Base-by-base conservation (phyloP, 108 stramenopile species). In the Pinguiococcus pyrenoidosus region DNA sequence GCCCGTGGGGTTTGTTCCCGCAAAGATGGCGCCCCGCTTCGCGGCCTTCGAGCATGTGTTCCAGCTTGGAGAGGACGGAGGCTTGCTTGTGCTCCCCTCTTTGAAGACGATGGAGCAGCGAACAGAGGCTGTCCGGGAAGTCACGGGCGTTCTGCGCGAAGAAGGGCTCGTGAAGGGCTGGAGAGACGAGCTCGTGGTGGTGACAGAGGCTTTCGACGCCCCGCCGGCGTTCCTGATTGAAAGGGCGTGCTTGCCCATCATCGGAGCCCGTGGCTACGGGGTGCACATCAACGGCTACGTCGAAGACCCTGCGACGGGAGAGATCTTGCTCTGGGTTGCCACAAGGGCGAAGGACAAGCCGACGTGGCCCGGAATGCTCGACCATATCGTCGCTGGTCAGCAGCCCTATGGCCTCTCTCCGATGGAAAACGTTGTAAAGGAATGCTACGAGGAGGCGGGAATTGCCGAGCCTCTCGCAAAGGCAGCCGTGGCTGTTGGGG, bases 301-400 rank as follows among this genome's bases (percentile, higher is more conserved):
- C 16, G 20, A 53, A n/a, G 47, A 44, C 24, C 51, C 45, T 14
- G 23, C 49, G 16, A 47, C 18, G 16, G 35, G 20, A 12, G 49
- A 65, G 32, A 33, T 59, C 5, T 44, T 48, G 7, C 59, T 51
- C 46, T 90, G 89, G 89, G 81, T 90, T 36, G 89, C 68, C 17
- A 54, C 75, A 38, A 53, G 89, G 35, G 79, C 85, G 2, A 56
- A 58, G n/a, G 57, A 56, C 18, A 90, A 90, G 53, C 69, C 68
- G 5, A 84, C 79, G 32, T 90, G 59, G 54, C 83, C 84, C 1
- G 76, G 81, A 18, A 79, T 78, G 74, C 56, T 86, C 44, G 89
- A 90, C 73, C 89, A 90, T 45, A 66, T 90, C 39, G 85, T 80
- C 4, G 89, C 89, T 7, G 89, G 89, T 8, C 84, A 82, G 14